A percentile compares a stretch with the other conserved stretches of the same genome.
Conservation (phyloP, 2,329 filamentous ascomycete species). For the Pseudogymnoascus sp. region DNA sequence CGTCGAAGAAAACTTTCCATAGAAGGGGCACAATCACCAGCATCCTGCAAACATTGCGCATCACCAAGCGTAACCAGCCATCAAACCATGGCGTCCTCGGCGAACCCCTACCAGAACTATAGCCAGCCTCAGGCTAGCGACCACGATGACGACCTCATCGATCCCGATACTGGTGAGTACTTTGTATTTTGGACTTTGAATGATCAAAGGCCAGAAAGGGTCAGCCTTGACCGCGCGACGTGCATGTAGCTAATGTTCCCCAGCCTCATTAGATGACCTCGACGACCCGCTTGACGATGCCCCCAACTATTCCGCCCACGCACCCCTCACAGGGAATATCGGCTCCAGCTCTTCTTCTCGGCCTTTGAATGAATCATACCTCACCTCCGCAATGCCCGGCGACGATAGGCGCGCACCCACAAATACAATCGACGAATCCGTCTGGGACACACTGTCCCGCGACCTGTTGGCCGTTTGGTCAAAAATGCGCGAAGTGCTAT, state of each 20-base stretch:
- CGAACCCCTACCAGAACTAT: constrained; percentile 50
- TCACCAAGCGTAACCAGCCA: constrained; percentile 1
- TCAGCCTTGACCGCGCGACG: not conserved
- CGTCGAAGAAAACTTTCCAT: not conserved
- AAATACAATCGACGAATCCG: constrained; percentile 93
- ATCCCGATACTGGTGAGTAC: constrained; percentile 65
- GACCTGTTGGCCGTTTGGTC: constrained; percentile 92
- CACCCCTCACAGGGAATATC: constrained; percentile 80
- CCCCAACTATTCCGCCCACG: constrained; percentile 56
- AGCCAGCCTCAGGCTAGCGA: constrained; percentile 47
- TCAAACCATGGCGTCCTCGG: constrained; percentile 29
- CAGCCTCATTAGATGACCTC: constrained; percentile 84
- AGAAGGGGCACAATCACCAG: not conserved
- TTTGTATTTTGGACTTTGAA: constrained; percentile 10
- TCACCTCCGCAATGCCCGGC: constrained; percentile 83
- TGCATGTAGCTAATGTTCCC: constrained; percentile 16
- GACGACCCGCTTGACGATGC: constrained; percentile 70
- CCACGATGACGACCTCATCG: constrained; percentile 64
- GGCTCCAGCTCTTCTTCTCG: constrained; percentile 44
- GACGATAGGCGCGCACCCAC: constrained; percentile 84
- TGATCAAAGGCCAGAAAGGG: not conserved
- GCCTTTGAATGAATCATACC: constrained; percentile 66
- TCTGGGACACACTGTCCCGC: constrained; percentile 93
- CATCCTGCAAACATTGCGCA: not conserved
- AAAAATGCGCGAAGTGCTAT: constrained; percentile 96